Evolutionary conservation across 257 asterid species (phyloP), one percentile per base, ranked within the genome.

Genomic region (Solanum chmielewskii): DNA sequence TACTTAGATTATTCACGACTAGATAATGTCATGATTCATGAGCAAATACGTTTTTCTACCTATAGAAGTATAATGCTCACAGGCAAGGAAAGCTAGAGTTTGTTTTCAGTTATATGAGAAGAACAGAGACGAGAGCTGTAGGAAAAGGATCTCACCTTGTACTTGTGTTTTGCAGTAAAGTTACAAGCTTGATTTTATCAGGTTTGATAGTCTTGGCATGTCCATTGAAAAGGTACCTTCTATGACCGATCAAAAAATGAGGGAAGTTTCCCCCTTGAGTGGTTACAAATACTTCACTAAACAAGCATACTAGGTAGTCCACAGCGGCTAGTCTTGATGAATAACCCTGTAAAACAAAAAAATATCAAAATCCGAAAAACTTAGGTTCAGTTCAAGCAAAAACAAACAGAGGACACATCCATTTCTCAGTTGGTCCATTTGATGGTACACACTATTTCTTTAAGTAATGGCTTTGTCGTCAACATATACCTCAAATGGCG

Each of bases 191-290:
- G 95, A 86, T 93, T 86, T 96, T 96, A 86, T 96, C 95, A 7
- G 99, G 99, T 90, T 90, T 93, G 90, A 96, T 93, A 29, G 99
- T 94, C 90, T 94, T 95, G 11, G 99, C 96, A 14, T 96, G 99
- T 42, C 99, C 99, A 73, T 93, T 93, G 91, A 92, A 91, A 85
- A 96, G 86, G 88, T 94, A 96, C 86, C 97, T 92, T 88, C 99
- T 88, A 78, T 96, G 99, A 13, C 99, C 99, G 93, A 96, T 92
- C 76, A 96, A 91, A 91, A 96, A 96, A 90, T 96, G 97, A 49
- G 99, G 99, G 88, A 96, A 96, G 92, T 96, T 96, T 89, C 98
- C 99, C 44, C 98, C 97, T 93, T 96, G 99, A 69, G 99, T 95
- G 45, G 97, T 96, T n/a, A 95, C 98, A 89, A 96, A 96, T 68